phyloP scores from a whole-genome alignment of 371 early-diverging fungal species.

The Zancudomyces culisetae region DNA sequence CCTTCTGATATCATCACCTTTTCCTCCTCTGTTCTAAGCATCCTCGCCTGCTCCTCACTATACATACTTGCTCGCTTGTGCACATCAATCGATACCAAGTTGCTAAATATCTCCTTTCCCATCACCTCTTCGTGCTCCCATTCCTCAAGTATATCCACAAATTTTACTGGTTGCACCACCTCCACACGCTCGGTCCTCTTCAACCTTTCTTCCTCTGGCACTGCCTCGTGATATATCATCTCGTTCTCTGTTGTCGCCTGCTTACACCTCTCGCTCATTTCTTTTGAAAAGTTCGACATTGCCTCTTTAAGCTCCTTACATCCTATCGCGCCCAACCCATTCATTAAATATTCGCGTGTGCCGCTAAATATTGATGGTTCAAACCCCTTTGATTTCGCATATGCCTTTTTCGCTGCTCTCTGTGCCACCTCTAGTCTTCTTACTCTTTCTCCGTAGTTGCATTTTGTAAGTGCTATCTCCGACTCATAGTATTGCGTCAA shows the following conservation, averaged over 20 bases:
- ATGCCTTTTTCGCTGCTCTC: constrained; percentile 59
- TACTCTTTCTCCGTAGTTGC: constrained; percentile 70
- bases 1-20: constrained; percentile 58
- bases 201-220: constrained; percentile 59
- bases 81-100: constrained; percentile 73
- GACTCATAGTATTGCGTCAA: constrained; percentile 67
- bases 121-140: constrained; percentile 51
- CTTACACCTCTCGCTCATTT: constrained; percentile 10
- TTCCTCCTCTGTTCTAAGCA: constrained; percentile 60
- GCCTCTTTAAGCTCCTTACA: neutral
- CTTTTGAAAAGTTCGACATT: constrained; percentile 9
- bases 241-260: constrained; percentile 66
- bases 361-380: constrained; percentile 32
- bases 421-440: constrained; percentile 61
- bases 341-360: constrained; percentile 2
- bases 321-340: constrained; percentile 14
- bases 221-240: constrained; percentile 78
- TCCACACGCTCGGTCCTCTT: constrained; percentile 40
- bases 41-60: constrained; percentile 83
- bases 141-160: constrained; percentile 15
- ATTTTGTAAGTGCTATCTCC: constrained; percentile 47
- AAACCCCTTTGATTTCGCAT: constrained; percentile 44
- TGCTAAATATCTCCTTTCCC: constrained; percentile 67
- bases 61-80: constrained; percentile 82
- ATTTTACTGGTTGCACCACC: constrained; percentile 7